phyloP scores from a whole-genome alignment of 164 flowering plant species.

The Echeveria elegans region DNA sequence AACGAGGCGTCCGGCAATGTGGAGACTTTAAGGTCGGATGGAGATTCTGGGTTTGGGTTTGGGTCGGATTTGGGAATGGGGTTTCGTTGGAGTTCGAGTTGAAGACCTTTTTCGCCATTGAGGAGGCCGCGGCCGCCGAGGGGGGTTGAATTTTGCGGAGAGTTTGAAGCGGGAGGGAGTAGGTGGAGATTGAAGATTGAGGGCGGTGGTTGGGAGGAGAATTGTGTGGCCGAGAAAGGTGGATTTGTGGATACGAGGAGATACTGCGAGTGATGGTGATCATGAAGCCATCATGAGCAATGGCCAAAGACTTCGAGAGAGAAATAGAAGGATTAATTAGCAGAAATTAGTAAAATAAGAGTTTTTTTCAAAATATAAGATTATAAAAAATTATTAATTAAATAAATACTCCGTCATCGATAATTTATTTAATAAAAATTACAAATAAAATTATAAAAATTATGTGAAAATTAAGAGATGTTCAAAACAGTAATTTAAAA shows the following conservation, averaged over 20 bases:
- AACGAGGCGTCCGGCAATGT: constrained; percentile 48
- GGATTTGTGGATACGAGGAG: constrained; percentile 25
- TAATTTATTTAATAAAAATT: too few species aligned
- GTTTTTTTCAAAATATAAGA: too few species aligned
- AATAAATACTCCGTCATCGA: too few species aligned
- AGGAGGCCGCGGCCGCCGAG: constrained; percentile 88
- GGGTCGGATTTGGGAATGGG: constrained; percentile 14
- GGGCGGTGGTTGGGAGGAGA: constrained; percentile 10
- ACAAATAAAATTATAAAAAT: too few species aligned
- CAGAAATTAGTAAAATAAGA: too few species aligned
- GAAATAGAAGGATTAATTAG: constrained; percentile 1
- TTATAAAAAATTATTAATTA: too few species aligned
- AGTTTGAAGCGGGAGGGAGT: constrained; percentile 12
- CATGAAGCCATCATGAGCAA: constrained; percentile 28
- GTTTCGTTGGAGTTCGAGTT: constrained; percentile 42
- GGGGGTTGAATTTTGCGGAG: constrained; percentile 60
- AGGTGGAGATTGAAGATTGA: constrained; percentile 10
- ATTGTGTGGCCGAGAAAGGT: constrained; percentile 36
- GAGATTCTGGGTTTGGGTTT: constrained; percentile 8
- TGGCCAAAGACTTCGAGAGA: constrained; percentile 4
- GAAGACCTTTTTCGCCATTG: constrained; percentile 61
- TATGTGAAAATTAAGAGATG: too few species aligned
- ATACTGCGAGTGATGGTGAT: constrained; percentile 27
- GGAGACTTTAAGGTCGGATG: constrained; percentile 3
- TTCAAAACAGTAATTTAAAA: too few species aligned